Conservation (phyloP, 495 filamentous ascomycete genomes). For the Physcia stellaris region DNA sequence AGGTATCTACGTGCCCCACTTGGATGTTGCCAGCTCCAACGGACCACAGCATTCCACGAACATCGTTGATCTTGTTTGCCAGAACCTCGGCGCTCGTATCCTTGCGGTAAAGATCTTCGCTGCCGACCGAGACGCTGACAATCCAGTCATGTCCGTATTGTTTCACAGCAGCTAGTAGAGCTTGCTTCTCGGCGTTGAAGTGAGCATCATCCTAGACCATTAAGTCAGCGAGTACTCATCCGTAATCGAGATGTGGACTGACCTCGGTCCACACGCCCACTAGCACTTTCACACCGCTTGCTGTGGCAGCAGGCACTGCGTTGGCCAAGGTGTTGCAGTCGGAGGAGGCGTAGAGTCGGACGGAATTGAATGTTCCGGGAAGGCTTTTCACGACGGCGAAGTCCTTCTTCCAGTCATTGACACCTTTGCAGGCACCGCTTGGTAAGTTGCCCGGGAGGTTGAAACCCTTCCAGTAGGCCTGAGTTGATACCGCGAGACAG, state of each 20-base stretch:
- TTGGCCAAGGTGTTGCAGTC: slow-evolving; percentile 34
- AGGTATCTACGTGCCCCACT: slow-evolving; percentile 32
- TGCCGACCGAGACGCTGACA: slow-evolving; percentile 37
- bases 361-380: slow-evolving; percentile 33
- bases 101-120: slow-evolving; percentile 41
- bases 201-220: slow-evolving; percentile 29
- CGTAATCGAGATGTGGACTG: too few relatives aligned
- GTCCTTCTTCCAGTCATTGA: slow-evolving; percentile 28
- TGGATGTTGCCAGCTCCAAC: slow-evolving; percentile 13
- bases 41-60: slow-evolving; percentile 17
- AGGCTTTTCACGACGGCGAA: slow-evolving; percentile 33
- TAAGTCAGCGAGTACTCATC: too few relatives aligned
- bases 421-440: slow-evolving; percentile 33
- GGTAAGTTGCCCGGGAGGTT: slow-evolving; percentile 32
- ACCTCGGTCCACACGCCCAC: slow-evolving; percentile 39
- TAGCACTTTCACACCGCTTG: slow-evolving; percentile 33
- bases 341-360: slow-evolving; percentile 36
- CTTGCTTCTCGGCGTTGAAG: slow-evolving; percentile 34
- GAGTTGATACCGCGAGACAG: too few relatives aligned
- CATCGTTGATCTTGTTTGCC: slow-evolving; percentile 35
- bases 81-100: slow-evolving; percentile 29
- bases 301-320: slow-evolving; percentile 39
- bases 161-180: slow-evolving; percentile 30
- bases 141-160: slow-evolving; percentile 34
- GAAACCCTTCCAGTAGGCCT: slow-evolving; percentile 30